phyloP scores from a whole-genome alignment of 2,329 filamentous ascomycete species.

The Endoconidiophora polonica region DNA sequence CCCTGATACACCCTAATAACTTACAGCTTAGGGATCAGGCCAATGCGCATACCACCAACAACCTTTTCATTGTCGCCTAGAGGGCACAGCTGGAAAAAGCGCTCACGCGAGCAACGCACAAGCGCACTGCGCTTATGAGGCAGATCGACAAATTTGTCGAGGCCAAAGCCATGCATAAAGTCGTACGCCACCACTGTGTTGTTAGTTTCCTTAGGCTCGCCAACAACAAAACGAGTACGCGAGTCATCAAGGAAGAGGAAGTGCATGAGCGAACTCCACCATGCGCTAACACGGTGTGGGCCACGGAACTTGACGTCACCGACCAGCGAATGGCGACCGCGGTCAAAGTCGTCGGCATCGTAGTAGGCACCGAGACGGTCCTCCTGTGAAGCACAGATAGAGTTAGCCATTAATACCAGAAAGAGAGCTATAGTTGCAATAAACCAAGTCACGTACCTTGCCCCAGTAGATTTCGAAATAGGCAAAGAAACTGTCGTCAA shows the following conservation, averaged over 20 bases:
- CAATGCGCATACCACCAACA: conserved; percentile 35
- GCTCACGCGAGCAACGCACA: conserved; percentile 45
- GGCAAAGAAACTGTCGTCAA: conserved; percentile 53
- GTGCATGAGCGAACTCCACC: conserved; percentile 46
- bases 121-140: conserved; percentile 56
- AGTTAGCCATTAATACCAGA: conserved; percentile 3
- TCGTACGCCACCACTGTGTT: conserved; percentile 58
- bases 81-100: conserved; percentile 53
- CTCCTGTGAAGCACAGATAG: conserved; percentile 25
- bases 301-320: conserved; percentile 43
- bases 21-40: conserved; percentile 37
- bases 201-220: conserved; percentile 58
- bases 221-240: conserved; percentile 39
- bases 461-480: conserved; percentile 76
- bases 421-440: not conserved
- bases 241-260: conserved; percentile 46
- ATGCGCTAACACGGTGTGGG: conserved; percentile 42
- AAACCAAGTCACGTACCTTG: conserved; percentile 24
- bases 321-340: conserved; percentile 40
- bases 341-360: conserved; percentile 37
- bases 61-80: conserved; percentile 39
- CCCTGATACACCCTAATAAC: not conserved
- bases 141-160: conserved; percentile 57
- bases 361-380: conserved; percentile 41
- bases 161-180: conserved; percentile 52